Evolutionary conservation across 768 basidiomycete species (phyloP), one percentile per base, ranked within the genome.

Genomic region (Arthromyces matolae): DNA sequence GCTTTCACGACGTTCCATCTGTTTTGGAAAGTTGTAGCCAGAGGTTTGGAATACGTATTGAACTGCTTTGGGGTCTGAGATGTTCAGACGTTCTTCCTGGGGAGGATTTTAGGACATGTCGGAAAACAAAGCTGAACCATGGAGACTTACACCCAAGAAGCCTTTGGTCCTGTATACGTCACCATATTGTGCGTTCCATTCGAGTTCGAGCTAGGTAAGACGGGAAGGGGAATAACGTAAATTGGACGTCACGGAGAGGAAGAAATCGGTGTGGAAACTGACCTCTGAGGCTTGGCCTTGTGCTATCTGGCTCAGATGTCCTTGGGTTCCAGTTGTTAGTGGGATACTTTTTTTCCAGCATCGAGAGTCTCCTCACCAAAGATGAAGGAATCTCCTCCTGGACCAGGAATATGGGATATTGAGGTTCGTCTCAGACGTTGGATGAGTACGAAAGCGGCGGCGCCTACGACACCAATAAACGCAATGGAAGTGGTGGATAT

Each of bases 21-120:
- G 69, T 44, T 76, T 79, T 19, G 57, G 59, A 49, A 71, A 79
- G 22, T 63, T 62, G 47, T 78, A 74, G 1, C 64, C 71, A 5
- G 71, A 64, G 2, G 71, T 71, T 28, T 69, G 67, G 50, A 71
- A 69, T 24, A 79, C 70, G 47, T 71, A 68, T 42, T 72, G 70
- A 19, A 73, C 58, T 2, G 74, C 76, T 51, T 79, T 78, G 5
- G 76, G 72, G 58, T 79, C 77, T 4, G 73, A 60, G 6, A 79
- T 52, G 29, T 74, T 53, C 14, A 79, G 70, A 18, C 68, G 63
- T 48, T 77, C 70, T 51, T 69, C 70, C 76, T 76, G 47, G 23
- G 7, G 29, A 14, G 33, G 25, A 10, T 45, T 28, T 46, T 27
- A 39, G 41, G 32, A 56, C 37, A 27, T 14, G 6, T 33, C 29